Conservation (phyloP, 441 rosid genomes). For the Brassica hybrid region DNA sequence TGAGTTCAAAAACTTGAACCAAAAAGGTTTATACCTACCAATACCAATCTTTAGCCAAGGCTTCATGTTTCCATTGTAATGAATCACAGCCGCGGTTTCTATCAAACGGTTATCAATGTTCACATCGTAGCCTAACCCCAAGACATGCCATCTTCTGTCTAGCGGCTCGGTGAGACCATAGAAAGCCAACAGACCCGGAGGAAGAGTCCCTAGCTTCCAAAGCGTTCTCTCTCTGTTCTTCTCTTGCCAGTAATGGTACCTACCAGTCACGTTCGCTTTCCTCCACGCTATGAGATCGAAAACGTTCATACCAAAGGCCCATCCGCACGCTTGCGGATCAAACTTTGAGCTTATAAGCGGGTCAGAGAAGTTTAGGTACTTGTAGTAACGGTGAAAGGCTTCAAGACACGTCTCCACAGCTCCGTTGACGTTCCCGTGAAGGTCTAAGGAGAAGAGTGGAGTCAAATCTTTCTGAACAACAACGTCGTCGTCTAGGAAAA, state of each 20-base stretch:
- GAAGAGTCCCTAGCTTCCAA: too few species aligned
- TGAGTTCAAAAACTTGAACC: slow-evolving; percentile 78
- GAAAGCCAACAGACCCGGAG: too few species aligned
- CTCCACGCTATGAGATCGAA: slow-evolving; percentile 91
- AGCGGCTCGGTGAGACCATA: slow-evolving; percentile 95
- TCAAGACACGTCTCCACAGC: slow-evolving; percentile 99
- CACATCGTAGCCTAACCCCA: slow-evolving; percentile 87
- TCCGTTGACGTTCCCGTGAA: slow-evolving; percentile 95
- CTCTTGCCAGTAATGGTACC: slow-evolving; percentile 86
- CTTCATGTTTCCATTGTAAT: slow-evolving; percentile 91
- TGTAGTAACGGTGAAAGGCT: slow-evolving; percentile 89
- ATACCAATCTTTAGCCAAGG: slow-evolving; percentile 90
- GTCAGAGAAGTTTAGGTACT: slow-evolving; percentile 92
- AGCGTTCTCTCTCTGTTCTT: slow-evolving; percentile 67
- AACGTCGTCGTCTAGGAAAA: too few species aligned
- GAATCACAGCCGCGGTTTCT: slow-evolving; percentile 91
- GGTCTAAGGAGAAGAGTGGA: slow-evolving; percentile 82
- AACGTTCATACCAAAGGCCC: slow-evolving; percentile 91
- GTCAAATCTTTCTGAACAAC: too few species aligned
- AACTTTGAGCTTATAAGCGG: slow-evolving; percentile 85
- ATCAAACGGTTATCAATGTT: slow-evolving; percentile 85
- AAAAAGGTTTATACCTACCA: slow-evolving; percentile 79
- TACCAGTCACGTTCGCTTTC: slow-evolving; percentile 78
- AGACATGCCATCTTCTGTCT: slow-evolving; percentile 95
- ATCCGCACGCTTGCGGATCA: too few species aligned